Percentiles rank a stretch among this genome's conserved stretches.
Conservation (phyloP, 352 stramenopile genomes). For the Pythium sp. region DNA sequence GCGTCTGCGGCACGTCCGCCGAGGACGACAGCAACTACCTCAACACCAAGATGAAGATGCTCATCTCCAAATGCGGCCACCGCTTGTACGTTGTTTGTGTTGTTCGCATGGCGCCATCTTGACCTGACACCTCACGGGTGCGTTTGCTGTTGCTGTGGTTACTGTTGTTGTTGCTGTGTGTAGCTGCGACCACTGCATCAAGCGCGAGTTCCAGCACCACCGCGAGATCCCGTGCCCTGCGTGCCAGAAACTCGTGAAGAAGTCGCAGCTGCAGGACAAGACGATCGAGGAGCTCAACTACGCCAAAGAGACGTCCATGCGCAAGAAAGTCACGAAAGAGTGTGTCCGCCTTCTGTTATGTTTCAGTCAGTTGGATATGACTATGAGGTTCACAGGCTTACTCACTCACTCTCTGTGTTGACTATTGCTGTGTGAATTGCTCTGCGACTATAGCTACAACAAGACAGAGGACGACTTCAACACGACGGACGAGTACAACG, state of each 20-base stretch:
- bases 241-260: slow-evolving; percentile 85
- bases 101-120: neutral
- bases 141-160: neutral
- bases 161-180: neutral
- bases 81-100: slow-evolving; percentile 65
- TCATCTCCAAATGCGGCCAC: slow-evolving; percentile 89
- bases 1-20: slow-evolving; percentile 81
- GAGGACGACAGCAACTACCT: slow-evolving; percentile 88
- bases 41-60: slow-evolving; percentile 92
- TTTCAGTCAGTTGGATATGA: neutral
- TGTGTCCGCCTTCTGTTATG: slow-evolving; percentile 20
- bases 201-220: slow-evolving; percentile 86
- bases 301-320: slow-evolving; percentile 81
- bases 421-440: neutral
- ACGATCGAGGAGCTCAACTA: slow-evolving; percentile 89
- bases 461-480: slow-evolving; percentile 87
- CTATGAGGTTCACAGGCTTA: neutral
- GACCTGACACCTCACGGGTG: neutral
- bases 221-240: slow-evolving; percentile 80
- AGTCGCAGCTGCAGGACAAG: slow-evolving; percentile 87
- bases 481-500: slow-evolving; percentile 85
- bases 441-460: slow-evolving; percentile 60
- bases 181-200: slow-evolving; percentile 85
- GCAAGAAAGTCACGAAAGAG: slow-evolving; percentile 87
- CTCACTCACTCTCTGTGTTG: neutral